These are phyloP conservation scores for Cryptococcus deneoformans DNA, from an alignment of 1,284 basidiomycete species.

Conservation along the genomic window DNA sequence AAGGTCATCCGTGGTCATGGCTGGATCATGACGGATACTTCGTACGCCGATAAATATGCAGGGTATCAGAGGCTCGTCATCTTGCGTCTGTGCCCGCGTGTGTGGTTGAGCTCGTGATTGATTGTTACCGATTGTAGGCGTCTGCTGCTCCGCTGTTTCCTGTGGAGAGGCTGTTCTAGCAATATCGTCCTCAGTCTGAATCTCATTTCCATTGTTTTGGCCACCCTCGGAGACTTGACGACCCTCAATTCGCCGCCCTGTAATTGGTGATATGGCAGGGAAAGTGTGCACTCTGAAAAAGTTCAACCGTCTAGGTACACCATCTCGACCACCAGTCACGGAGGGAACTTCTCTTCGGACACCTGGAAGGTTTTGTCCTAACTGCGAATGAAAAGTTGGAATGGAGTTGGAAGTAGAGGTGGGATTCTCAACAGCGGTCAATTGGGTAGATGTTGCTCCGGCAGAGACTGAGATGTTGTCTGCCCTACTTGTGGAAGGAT, in stretches of 20 bases:
- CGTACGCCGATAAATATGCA: constrained; percentile 47
- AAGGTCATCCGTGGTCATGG: constrained; percentile 37
- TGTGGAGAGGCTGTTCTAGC: background rate
- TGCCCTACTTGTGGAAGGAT: background rate
- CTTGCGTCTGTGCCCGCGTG: background rate
- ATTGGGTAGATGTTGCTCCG: background rate
- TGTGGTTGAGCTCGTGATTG: too few species aligned
- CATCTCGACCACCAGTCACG: constrained; percentile 30
- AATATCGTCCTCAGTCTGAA: background rate
- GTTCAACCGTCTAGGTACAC: constrained; percentile 40
- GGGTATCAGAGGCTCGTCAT: constrained; percentile 34
- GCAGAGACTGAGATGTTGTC: background rate
- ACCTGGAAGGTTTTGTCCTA: constrained; percentile 27
- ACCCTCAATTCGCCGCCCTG: constrained; percentile 12
- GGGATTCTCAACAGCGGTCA: background rate
- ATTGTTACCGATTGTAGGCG: too few species aligned
- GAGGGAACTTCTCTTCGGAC: background rate
- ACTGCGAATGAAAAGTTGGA: constrained; percentile 23
- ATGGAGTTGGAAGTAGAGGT: background rate
- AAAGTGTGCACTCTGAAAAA: constrained; percentile 49
- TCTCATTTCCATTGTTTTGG: background rate
- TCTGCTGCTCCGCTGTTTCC: too few species aligned
- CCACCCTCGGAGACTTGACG: background rate
- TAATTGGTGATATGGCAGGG: constrained; percentile 25
- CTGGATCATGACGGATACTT: constrained; percentile 36